Evolutionary conservation across 768 basidiomycete species (phyloP).

Genomic region (Clitopilus hobsonii): DNA sequence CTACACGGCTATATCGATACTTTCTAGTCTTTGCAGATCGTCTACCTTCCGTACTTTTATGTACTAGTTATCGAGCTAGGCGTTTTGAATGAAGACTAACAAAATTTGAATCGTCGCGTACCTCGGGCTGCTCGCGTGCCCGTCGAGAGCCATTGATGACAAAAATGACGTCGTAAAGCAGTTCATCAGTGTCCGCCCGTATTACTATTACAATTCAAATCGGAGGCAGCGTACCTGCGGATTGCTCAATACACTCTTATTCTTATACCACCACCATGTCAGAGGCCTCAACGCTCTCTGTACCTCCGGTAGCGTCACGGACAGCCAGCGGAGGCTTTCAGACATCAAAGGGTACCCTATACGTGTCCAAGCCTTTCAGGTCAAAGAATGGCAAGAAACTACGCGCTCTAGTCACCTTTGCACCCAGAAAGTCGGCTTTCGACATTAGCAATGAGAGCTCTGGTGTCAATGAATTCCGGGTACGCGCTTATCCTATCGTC

Average conservation of each 20-base stretch:
- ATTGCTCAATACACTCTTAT: not conserved
- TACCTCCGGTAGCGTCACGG: conserved; percentile 11
- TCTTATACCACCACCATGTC: conserved; percentile 1
- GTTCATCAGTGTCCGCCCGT: not conserved
- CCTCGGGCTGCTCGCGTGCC: not conserved
- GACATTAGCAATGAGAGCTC: conserved; percentile 76
- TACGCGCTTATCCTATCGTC: conserved; percentile 15
- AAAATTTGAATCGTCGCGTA: conserved; percentile 13
- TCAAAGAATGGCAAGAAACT: conserved; percentile 73
- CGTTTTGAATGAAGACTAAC: conserved; percentile 46
- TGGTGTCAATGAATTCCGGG: conserved; percentile 81
- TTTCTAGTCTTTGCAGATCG: conserved; percentile 47
- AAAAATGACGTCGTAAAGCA: not conserved
- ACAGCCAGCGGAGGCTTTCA: conserved; percentile 41
- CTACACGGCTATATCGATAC: conserved; percentile 51
- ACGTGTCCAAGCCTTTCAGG: conserved; percentile 73
- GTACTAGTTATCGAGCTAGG: conserved; percentile 25
- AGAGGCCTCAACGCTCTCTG: conserved; percentile 12
- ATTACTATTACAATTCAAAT: not conserved
- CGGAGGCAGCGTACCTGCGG: not conserved
- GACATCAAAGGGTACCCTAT: conserved; percentile 61
- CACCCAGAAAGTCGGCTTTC: conserved; percentile 80
- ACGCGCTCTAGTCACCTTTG: conserved; percentile 80
- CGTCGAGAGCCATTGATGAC: conserved; percentile 1
- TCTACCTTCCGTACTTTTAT: conserved; percentile 37